Base-by-base conservation (phyloP, 2,329 filamentous ascomycete species). In the Aspergillus oerlinghausenensis region DNA sequence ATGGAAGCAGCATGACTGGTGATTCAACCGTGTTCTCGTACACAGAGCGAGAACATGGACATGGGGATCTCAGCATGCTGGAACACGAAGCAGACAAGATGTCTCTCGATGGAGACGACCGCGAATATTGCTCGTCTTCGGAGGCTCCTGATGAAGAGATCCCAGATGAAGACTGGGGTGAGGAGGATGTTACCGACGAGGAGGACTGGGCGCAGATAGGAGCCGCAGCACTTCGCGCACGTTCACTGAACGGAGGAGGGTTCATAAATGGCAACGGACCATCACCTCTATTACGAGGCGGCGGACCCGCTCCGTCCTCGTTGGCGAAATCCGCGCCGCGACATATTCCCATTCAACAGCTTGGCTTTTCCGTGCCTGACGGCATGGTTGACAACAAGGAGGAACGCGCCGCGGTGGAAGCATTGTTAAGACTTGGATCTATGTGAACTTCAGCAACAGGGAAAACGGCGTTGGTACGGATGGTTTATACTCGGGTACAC, bases 191-290 rank as follows among this genome's bases (percentile, higher is more conserved):
- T 58, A 97, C 94, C 25, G 94, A 97, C 70, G 91, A 97, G 70
- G 93, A 97, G 75, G 92, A 97, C 75, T 97, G 93, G 92, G 90
- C 89, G 49, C 86, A 89, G 52, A 88, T 96, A 60, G 93, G 92
- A 54, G 90, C 92, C 29, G 91, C 89, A 54, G 90, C 90, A 63
- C 82, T 97, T 64, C 87, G 92, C 76, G 87, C 81, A 74, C 83
- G 76, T 77, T 85, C 73, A 69, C 77, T 77, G 65, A 79, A 72
- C 74, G 79, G 70, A 55, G 72, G 76, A 52, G 74, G 73, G 54
- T 71, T 76, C 56, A 62, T 75, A 49, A 67, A 70, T 58, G 69
- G 69, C 52, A 68, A 61, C 67, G 68, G 73, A 58, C 62, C 64
- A 14, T 61, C 59, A 25, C 54, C 54, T 45, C 66, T 60, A 47